Evolutionary conservation across 2,329 filamentous ascomycete genomes (phyloP), one percentile per base, ranked within the genome.

Genomic region (Colletotrichum gloeosporioides): DNA sequence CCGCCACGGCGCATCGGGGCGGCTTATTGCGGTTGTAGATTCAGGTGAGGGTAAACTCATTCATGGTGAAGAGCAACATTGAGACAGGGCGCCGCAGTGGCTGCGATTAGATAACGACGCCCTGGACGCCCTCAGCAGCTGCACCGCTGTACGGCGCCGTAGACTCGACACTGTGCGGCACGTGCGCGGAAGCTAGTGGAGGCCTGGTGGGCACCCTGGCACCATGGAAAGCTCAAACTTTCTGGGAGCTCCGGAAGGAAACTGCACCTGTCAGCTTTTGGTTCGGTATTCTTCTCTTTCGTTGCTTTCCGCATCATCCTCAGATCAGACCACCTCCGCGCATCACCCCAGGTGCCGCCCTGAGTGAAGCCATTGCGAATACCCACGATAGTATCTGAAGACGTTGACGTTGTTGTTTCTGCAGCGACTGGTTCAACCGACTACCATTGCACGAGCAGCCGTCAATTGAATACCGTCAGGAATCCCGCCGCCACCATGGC

Each of bases 401-500:
- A 34, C 44, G 5, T 12, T 39, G 8, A 15, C 18, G 10, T 29
- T 25, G 57, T 34, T 16, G 12, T 55, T 32, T 53, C 12, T n/a
- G 13, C 6, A 7, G 31, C 65, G 3, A 57, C 16, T 8, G 27
- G 1, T 18, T n/a, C 1, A 2, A n/a, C 25, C 57, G 31, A 34
- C 27, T 4, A 10, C 2, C 9, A 27, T 13, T 25, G n/a, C 6
- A 8, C 18, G 18, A 4, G 7, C 13, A n/a, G 29, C 29, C 31
- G 27, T n/a, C 34, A 57, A 63, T 55, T 31, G 64, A 44, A 31
- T 9, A 16, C 29, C 16, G 5, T 8, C 3, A 49, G 0, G 9
- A n/a, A 1, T 5, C n/a, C 10, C 32, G 32, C 36, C n/a, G 55
- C 80, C 75, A 59, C 85, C 80, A 93, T 94, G 93, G 88, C 89